A percentile compares a stretch with the other conserved stretches of the same genome.
phyloP scores from a whole-genome alignment of 768 basidiomycete genomes.

The Cyathus striatus region DNA sequence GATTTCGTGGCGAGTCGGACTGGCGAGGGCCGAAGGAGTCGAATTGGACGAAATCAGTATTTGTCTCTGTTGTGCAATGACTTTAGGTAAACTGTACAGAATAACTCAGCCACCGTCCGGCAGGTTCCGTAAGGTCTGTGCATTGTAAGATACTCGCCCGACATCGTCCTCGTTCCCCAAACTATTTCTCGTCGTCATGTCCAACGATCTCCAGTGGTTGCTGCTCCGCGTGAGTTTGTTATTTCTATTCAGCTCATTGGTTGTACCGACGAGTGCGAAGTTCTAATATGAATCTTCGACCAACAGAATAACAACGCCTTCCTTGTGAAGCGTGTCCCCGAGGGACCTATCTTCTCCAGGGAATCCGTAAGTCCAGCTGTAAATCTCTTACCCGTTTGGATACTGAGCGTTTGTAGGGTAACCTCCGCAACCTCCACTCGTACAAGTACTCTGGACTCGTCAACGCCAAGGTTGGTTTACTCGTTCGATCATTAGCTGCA shows the following conservation, averaged over 20 bases:
- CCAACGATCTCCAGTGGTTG: conserved; percentile 90
- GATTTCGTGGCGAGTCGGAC: no score
- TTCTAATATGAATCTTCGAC: background rate
- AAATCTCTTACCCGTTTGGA: background rate
- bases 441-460: conserved; percentile 88
- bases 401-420: conserved; percentile 51
- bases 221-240: conserved; percentile 68
- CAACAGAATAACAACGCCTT: conserved; percentile 77
- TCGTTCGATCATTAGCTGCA: background rate
- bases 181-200: conserved; percentile 50
- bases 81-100: no score
- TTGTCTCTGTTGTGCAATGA: no score
- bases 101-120: no score
- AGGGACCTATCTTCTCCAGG: conserved; percentile 77
- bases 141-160: no score
- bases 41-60: no score
- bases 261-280: background rate
- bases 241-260: background rate
- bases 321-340: conserved; percentile 70
- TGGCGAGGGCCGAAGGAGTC: no score
- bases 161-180: conserved; percentile 1
- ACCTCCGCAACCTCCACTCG: conserved; percentile 86
- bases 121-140: no score
- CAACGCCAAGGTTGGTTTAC: conserved; percentile 63
- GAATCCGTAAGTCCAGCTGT: conserved; percentile 58